These are phyloP conservation scores for Pythium aphanidermatum DNA, from an alignment of 352 stramenopile species.

Conservation along the genomic window DNA sequence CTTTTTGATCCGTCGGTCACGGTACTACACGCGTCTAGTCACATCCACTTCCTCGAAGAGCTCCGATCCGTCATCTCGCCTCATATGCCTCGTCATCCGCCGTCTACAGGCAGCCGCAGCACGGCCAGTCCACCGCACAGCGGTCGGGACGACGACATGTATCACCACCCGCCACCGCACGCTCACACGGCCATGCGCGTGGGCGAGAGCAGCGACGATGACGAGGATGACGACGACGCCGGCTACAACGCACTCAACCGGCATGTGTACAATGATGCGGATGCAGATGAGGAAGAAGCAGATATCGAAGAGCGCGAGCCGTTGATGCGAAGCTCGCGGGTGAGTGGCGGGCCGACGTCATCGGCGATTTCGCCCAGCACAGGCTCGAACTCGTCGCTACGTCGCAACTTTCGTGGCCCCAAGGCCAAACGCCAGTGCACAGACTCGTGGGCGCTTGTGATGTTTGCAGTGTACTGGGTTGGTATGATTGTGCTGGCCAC, in stretches of 20 bases:
- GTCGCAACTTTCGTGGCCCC: conserved; percentile 34
- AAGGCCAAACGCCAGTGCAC: conserved; percentile 46
- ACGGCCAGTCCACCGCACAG: conserved; percentile 5
- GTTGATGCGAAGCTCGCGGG: conserved; percentile 25
- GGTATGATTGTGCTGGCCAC: conserved; percentile 69
- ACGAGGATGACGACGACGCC: conserved; percentile 20
- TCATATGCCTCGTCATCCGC: too few relatives aligned
- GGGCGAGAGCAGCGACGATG: conserved; percentile 13
- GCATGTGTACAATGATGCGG: conserved; percentile 1
- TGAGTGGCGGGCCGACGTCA: conserved; percentile 19
- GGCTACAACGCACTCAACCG: too few relatives aligned
- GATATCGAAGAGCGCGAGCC: conserved; percentile 35
- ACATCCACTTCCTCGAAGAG: too few relatives aligned
- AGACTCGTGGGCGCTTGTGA: conserved; percentile 44
- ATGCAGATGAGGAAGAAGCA: conserved; percentile 8
- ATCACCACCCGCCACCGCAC: conserved; percentile 5
- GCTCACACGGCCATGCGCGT: conserved; percentile 4
- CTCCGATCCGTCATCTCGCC: too few relatives aligned
- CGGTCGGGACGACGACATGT: conserved; percentile 3
- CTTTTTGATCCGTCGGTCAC: conserved; percentile 8
- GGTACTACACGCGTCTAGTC: too few relatives aligned
- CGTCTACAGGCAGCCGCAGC: not conserved
- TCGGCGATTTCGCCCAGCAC: conserved; percentile 45
- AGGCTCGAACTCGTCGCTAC: conserved; percentile 27
- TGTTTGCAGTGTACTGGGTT: conserved; percentile 67